Evolutionary conservation across 148 eudicot genomes (phyloP), one percentile per base, ranked within the genome.

Genomic region (Nepenthes mirabilis): DNA sequence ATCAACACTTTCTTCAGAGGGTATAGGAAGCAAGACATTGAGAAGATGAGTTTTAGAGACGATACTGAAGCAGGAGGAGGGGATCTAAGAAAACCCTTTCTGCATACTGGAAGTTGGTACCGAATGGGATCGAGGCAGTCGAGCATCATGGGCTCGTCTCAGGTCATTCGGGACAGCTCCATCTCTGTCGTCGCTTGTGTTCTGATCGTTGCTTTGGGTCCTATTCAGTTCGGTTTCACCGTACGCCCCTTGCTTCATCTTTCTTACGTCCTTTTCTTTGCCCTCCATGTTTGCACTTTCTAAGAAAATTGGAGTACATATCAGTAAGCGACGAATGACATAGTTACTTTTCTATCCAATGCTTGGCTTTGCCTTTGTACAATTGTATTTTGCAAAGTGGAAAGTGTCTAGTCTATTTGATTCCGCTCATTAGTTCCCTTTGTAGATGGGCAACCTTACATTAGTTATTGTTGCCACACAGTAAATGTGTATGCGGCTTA

Each of bases 61-160:
- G 97, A 87, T 45, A 74, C 60, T 36, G 93, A 83, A 67, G 69
- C 56, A 23, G 52, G 52, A 9, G 74, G 72, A 10, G 73, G 76
- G 58, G 97, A 91, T 70, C 77, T 93, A 2, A 68, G 77, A 68
- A 93, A 93, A 65, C 98, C 98, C 23, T 93, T 93, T 65, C 51
- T 93, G 48, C 96, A 93, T 51, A 88, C 98, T 0, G 98, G 98
- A 14, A 93, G 98, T 73, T 93, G 98, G 98, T 93, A 93, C 60
- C 62, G 88, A 14, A 88, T 93, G 98, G 87, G 96, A 33, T 88
- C 98, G 7, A 72, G 94, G 60, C 98, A 88, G 68, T 93, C 96
- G 0, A 93, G 98, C 54, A 51, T 88, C 63, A 72, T 83, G 91
- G 77, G 87, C 12, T 88, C 96, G 2, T 78, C 95, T 33, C 83